phyloP scores from a whole-genome alignment of 257 asterid genomes.

The Penstemon newberryi region DNA sequence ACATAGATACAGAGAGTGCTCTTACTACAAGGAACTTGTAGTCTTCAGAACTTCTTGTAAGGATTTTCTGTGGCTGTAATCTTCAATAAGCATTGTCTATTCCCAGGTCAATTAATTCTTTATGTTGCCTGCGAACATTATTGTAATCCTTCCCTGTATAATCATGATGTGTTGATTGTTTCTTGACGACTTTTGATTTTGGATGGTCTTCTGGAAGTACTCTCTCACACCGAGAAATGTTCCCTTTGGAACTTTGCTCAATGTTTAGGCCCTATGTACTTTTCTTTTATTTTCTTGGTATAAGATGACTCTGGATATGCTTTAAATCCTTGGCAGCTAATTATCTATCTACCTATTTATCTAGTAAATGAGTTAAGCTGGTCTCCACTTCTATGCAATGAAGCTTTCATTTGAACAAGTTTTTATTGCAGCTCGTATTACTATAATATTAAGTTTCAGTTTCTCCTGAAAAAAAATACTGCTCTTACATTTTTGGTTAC shows the following conservation, averaged over 20 bases:
- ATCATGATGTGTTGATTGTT: not conserved
- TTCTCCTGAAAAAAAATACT: conserved; percentile 7
- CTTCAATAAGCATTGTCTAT: not conserved
- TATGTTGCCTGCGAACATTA: not conserved
- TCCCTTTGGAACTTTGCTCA: not conserved
- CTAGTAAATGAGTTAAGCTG: not conserved
- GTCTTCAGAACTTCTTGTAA: too few relatives aligned
- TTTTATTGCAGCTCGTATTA: conserved; percentile 14
- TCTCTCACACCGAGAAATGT: not conserved
- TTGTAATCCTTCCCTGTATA: not conserved
- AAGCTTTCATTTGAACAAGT: not conserved
- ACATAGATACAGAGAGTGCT: too few relatives aligned
- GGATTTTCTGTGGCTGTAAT: not conserved
- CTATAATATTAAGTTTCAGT: not conserved
- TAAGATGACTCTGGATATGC: not conserved
- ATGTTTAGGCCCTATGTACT: not conserved
- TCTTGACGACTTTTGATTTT: not conserved
- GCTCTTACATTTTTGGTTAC: conserved; percentile 16
- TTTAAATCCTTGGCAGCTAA: conserved; percentile 14
- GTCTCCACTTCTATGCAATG: conserved; percentile 1
- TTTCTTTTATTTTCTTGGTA: conserved; percentile 1
- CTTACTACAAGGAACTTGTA: not conserved
- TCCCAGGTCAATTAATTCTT: not conserved
- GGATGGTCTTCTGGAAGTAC: conserved; percentile 9
- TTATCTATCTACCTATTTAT: not conserved